Evolutionary conservation across 805 yeast genomes (phyloP), one percentile per base, ranked within the genome.

Genomic region (Metschnikowia peoriensis): DNA sequence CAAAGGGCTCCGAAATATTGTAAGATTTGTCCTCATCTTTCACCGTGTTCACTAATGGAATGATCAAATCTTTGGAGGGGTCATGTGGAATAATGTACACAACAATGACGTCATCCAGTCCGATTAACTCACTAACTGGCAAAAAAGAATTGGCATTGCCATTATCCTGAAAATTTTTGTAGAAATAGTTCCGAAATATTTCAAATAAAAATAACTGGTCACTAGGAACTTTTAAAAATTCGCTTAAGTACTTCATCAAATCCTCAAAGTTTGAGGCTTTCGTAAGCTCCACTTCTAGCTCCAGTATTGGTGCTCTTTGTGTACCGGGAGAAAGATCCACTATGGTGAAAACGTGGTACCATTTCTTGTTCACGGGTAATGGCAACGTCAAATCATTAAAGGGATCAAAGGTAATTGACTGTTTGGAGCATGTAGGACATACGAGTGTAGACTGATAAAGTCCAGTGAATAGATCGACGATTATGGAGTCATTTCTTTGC

Each of bases 361-460:
- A 92, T 45, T 79, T 75, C 46, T 84, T 81, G 44, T 81, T 81
- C 1, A 86, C 81, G 0, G 98, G 98, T 27, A 93, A 73, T 0
- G 98, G 98, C 42, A 93, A 71, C 0, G 99, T 91, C 57, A 93
- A 71, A 64, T 91, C 97, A 70, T 84, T 89, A 64, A 84, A 93
- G 0, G 99, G 98, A 66, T 93, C 99, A 70, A 92, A 94, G 0
- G 97, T 92, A 28, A 93, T 79, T 28, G 96, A 86, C 7, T 88
- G 80, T 60, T 86, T 86, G 16, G 77, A 66, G 69, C 99, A 94
- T 8, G 71, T 84, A 0, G 98, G 98, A 65, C 99, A 93, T 11
- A 86, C 78, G 50, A 94, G 74, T 0, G 97, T 91, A 1, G 97
- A 90, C 68, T 92, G 89, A 67, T 93, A 94, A 62, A 90, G 65